Conservation (phyloP, 139 green algal species). For the Chlorella sp. region DNA sequence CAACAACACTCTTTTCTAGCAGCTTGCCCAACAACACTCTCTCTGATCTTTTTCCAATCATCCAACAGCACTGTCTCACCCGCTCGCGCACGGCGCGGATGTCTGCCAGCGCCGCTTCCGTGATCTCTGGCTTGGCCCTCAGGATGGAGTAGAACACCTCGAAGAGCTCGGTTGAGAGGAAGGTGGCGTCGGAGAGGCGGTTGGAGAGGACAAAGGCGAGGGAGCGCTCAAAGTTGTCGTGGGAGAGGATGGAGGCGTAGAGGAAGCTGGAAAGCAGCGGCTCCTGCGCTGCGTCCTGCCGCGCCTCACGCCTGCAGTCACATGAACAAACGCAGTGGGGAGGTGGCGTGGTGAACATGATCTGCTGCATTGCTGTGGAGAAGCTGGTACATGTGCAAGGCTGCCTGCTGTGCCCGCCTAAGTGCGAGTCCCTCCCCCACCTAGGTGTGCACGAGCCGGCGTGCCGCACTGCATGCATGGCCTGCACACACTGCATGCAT, state of each 20-base stretch:
- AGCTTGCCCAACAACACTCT: too few species aligned
- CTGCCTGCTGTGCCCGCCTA: not conserved
- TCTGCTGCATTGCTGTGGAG: too few species aligned
- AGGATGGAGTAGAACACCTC: slow-evolving; percentile 55
- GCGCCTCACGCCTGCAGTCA: slow-evolving; percentile 48
- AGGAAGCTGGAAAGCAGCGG: slow-evolving; percentile 72
- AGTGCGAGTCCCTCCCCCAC: not conserved
- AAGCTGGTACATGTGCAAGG: not conserved
- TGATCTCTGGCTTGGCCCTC: slow-evolving; percentile 18
- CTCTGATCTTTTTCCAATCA: too few species aligned
- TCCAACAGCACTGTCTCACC: slow-evolving; percentile 37
- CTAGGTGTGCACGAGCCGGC: not conserved
- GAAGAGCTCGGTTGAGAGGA: slow-evolving; percentile 68
- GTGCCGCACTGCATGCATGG: not conserved
- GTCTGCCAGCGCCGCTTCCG: slow-evolving; percentile 55
- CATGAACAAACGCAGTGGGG: not conserved
- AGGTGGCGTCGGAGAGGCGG: slow-evolving; percentile 60
- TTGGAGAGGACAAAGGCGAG: slow-evolving; percentile 75
- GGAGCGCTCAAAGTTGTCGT: slow-evolving; percentile 62
- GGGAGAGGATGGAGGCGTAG: slow-evolving; percentile 67
- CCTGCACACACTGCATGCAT: not conserved
- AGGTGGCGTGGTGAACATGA: not conserved
- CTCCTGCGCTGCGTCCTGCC: slow-evolving; percentile 56
- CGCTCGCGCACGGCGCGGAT: slow-evolving; percentile 58
- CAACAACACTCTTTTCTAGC: too few species aligned